Base-by-base conservation (phyloP, 345 rosid species). In the Physaria fendleri region DNA sequence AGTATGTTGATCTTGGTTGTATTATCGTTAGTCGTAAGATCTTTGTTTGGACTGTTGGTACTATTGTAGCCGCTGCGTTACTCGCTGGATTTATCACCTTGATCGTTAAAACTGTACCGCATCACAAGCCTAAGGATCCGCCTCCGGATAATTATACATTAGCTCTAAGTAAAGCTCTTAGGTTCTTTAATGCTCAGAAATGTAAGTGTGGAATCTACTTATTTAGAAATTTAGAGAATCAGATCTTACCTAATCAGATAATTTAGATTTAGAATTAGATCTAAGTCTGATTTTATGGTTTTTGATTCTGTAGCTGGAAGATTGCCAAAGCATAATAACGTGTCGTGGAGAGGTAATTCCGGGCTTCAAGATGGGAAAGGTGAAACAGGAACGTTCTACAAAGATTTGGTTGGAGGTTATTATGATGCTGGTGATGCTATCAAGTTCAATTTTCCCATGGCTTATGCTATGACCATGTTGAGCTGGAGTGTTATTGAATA, bases 401-500 rank as follows among this genome's bases (percentile, higher is more conserved):
- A 87, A 53, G 85, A 94, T 71, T 79, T 94, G 55, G 80, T 72
- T 4, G 97, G 99, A 4, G 99, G 97, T 1, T 94, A 71, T 56
- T 94, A 87, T 17, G 99, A 94, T 43, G 99, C 96, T 1, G 97
- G 99, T 9, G 99, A 94, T 78, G 79, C 99, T 14, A 90, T 94
- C 68, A 94, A 94, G 76, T 94, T 90, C 72, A 65, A 90, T 52
- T 94, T 90, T 60, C 99, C 97, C 14, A 58, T 68, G 49, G 81
- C 99, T 32, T 94, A 87, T 73, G 80, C 99, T 57, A 80, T 94
- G 84, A 94, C 99, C 1, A 85, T 94, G 99, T 66, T 94, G 74
- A 94, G 99, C 59, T 94, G 97, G 97, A 90, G 97, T 59, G 97
- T 94, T 16, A 90, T 94, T 6, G 99, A 94, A 50, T 94, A 94